Conservation (phyloP, 2,329 filamentous ascomycete species). For the Aspergillus fumigatus region DNA sequence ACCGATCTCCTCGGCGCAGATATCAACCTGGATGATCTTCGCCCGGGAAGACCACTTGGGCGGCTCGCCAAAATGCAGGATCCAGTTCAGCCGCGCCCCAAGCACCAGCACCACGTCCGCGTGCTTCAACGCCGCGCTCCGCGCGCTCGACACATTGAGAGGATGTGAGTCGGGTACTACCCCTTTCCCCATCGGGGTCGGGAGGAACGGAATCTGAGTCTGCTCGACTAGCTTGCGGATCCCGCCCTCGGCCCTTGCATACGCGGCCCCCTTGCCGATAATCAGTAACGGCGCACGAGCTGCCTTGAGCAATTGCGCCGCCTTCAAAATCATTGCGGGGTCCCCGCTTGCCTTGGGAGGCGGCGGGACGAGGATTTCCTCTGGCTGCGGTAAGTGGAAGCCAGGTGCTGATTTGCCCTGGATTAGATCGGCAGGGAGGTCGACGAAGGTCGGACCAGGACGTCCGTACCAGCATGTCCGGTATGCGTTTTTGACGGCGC, state of each 20-base stretch:
- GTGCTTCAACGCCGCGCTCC: slow-evolving; percentile 49
- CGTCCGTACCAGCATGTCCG: slow-evolving; percentile 51
- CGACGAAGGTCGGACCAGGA: slow-evolving; percentile 51
- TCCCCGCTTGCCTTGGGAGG: slow-evolving; percentile 46
- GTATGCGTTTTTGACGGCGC: slow-evolving; percentile 49
- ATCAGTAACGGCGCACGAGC: slow-evolving; percentile 51
- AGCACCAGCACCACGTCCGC: slow-evolving; percentile 54
- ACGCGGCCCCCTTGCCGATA: slow-evolving; percentile 54
- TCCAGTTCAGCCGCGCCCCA: slow-evolving; percentile 56
- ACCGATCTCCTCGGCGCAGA: slow-evolving; percentile 51
- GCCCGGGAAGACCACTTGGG: slow-evolving; percentile 51
- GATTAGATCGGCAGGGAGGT: slow-evolving; percentile 54
- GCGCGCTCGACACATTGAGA: slow-evolving; percentile 50
- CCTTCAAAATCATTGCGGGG: slow-evolving; percentile 37
- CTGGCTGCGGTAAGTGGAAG: slow-evolving; percentile 20
- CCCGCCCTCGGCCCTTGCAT: slow-evolving; percentile 46
- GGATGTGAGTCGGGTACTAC: slow-evolving; percentile 52
- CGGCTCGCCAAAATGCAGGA: slow-evolving; percentile 52
- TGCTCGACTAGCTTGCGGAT: slow-evolving; percentile 45
- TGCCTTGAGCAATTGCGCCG: slow-evolving; percentile 43
- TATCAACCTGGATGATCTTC: slow-evolving; percentile 54
- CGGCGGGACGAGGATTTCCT: slow-evolving; percentile 27
- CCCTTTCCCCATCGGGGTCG: slow-evolving; percentile 58
- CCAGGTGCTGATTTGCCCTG: slow-evolving; percentile 33
- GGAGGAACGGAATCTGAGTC: slow-evolving; percentile 52